Conservation (phyloP, 768 basidiomycete species). For the Daedaleopsis nitida region DNA sequence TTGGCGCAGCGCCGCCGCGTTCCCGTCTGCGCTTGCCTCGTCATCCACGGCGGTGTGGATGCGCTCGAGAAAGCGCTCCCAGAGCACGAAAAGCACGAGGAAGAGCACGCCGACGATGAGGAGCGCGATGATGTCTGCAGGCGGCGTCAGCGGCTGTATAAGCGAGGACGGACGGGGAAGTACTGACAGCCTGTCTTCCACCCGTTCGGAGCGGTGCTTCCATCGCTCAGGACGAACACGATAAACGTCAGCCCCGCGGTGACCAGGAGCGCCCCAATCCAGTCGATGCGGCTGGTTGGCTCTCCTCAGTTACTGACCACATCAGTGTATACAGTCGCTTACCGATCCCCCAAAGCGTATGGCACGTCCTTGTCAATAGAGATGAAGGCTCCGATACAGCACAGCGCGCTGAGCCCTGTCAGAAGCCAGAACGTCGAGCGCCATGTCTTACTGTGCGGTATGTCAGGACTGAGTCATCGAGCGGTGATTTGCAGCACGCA, state of each 20-base stretch:
- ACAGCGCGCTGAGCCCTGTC: constrained; percentile 55
- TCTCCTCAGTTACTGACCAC: neutral
- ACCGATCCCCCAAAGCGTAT: constrained; percentile 30
- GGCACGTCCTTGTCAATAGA: constrained; percentile 61
- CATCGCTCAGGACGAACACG: constrained; percentile 74
- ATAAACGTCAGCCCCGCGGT: constrained; percentile 70
- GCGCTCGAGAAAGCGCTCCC: constrained; percentile 65
- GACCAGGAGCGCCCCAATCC: constrained; percentile 70
- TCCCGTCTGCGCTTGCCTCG: neutral
- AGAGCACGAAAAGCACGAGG: constrained; percentile 56
- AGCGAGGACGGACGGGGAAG: neutral
- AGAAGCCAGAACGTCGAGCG: constrained; percentile 64
- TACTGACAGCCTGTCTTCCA: constrained; percentile 62
- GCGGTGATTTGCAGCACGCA: constrained; percentile 23
- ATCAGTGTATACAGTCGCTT: neutral
- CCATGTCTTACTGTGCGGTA: constrained; percentile 50
- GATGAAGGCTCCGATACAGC: constrained; percentile 53
- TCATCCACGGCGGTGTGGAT: constrained; percentile 19
- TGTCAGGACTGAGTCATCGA: neutral
- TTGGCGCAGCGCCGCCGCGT: neutral
- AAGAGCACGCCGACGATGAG: constrained; percentile 64
- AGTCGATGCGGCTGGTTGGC: constrained; percentile 57
- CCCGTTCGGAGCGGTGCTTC: constrained; percentile 54
- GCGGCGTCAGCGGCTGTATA: constrained; percentile 24
- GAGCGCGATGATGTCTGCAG: constrained; percentile 68